Evolutionary conservation across 2,329 filamentous ascomycete genomes (phyloP).

Genomic region (Cryphonectria nitschkei): DNA sequence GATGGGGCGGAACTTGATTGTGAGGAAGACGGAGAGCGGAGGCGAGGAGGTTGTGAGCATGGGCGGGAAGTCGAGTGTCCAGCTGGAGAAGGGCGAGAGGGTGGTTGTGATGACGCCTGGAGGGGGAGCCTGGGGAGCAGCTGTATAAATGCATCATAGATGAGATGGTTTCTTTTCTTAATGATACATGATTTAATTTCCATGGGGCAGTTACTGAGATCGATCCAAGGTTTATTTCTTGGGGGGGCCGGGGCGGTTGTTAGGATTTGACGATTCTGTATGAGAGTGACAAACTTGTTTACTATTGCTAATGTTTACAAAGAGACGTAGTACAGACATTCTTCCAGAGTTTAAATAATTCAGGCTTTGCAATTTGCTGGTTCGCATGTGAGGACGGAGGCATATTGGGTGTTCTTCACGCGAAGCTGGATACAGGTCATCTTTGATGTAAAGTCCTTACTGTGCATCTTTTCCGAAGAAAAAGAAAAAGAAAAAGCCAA

Average conservation of each 20-base stretch:
- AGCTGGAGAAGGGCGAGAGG: constrained; percentile 61
- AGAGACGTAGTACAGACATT: no score
- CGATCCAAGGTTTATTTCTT: background rate
- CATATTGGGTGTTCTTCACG: no score
- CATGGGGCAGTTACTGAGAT: background rate
- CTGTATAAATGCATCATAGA: background rate
- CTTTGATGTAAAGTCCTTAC: no score
- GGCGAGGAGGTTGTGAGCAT: constrained; percentile 45
- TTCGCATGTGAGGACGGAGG: no score
- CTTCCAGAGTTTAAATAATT: no score
- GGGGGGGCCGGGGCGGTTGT: no score
- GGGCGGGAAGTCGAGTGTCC: constrained; percentile 64
- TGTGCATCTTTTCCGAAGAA: no score
- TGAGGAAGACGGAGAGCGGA: constrained; percentile 39
- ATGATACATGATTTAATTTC: background rate
- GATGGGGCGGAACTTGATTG: constrained; percentile 73
- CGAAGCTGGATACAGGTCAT: no score
- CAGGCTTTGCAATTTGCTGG: no score
- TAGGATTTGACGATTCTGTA: background rate
- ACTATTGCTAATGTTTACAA: no score
- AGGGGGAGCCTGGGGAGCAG: constrained; percentile 61
- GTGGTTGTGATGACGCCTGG: constrained; percentile 66
- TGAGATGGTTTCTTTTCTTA: background rate
- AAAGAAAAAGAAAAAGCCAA: no score
- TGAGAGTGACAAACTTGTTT: background rate